Evolutionary conservation across 257 asterid genomes (phyloP).

Genomic region (Marsdenia floribunda): DNA sequence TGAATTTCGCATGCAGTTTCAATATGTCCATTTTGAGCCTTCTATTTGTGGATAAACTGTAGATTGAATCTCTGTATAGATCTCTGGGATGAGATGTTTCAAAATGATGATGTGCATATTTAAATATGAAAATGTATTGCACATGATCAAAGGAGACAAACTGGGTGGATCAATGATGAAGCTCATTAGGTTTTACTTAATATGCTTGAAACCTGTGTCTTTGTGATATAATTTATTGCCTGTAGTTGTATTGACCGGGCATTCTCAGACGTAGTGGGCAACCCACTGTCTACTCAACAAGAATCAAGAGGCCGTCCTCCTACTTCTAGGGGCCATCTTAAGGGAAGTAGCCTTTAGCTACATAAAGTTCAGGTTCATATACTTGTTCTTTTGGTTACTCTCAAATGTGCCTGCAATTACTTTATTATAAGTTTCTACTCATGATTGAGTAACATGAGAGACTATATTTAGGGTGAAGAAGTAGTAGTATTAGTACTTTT

Average conservation of each 20-base stretch:
- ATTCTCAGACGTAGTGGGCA: constrained; percentile 34
- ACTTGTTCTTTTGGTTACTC: constrained; percentile 35
- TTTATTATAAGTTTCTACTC: constrained; percentile 34
- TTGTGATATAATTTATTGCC: constrained; percentile 5
- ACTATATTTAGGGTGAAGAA: constrained; percentile 48
- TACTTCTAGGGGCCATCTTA: constrained; percentile 44
- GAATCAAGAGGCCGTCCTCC: constrained; percentile 54
- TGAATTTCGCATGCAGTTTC: background rate
- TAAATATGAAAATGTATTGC: constrained; percentile 12
- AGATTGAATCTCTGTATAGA: background rate
- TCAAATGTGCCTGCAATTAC: constrained; percentile 11
- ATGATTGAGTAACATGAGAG: constrained; percentile 79
- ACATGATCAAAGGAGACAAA: constrained; percentile 11
- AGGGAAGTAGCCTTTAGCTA: constrained; percentile 35
- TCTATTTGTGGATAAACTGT: background rate
- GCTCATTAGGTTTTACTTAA: constrained; percentile 7
- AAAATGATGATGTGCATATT: constrained; percentile 5
- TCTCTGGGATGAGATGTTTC: background rate
- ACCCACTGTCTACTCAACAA: constrained; percentile 44
- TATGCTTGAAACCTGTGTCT: constrained; percentile 5
- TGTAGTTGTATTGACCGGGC: constrained; percentile 18
- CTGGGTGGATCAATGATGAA: constrained; percentile 14
- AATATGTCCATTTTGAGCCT: background rate
- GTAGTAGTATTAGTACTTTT: constrained; percentile 18
- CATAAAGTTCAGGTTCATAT: constrained; percentile 40